These are phyloP conservation scores for Alternaria triticina DNA, from an alignment of 2,329 filamentous ascomycete species.

Conservation along the genomic window DNA sequence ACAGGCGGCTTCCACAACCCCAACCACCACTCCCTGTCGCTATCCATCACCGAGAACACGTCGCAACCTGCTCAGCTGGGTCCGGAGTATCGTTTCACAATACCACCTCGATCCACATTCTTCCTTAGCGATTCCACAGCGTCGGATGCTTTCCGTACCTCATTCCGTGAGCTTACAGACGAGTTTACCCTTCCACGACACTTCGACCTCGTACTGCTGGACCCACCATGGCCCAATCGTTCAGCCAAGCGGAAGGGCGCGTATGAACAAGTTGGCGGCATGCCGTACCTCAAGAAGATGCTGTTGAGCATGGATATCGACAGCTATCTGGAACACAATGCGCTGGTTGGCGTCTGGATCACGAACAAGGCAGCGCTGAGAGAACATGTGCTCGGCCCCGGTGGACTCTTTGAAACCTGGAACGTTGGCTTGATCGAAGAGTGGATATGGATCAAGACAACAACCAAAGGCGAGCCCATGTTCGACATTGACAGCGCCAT, in stretches of 20 bases:
- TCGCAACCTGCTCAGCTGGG: conserved; percentile 7
- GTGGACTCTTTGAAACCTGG: conserved; percentile 71
- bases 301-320: conserved; percentile 56
- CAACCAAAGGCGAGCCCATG: conserved; percentile 68
- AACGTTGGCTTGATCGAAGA: conserved; percentile 70
- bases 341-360: conserved; percentile 74
- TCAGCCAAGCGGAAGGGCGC: conserved; percentile 69
- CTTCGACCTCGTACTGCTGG: conserved; percentile 74
- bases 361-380: conserved; percentile 71
- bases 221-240: conserved; percentile 83
- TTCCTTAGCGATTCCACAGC: conserved; percentile 57
- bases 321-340: conserved; percentile 41
- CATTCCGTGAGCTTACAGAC: conserved; percentile 46
- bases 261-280: conserved; percentile 54
- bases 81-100: conserved; percentile 43
- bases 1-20: conserved; percentile 41
- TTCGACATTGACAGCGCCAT: conserved; percentile 65
- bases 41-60: conserved; percentile 27
- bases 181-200: conserved; percentile 51
- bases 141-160: conserved; percentile 44
- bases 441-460: conserved; percentile 82
- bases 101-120: conserved; percentile 59
- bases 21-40: conserved; percentile 26
- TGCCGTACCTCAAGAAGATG: conserved; percentile 55
- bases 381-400: conserved; percentile 60